Evolutionary conservation across 176 grass and related monocot species (phyloP).

Genomic region (Hyparrhenia diplandra): DNA sequence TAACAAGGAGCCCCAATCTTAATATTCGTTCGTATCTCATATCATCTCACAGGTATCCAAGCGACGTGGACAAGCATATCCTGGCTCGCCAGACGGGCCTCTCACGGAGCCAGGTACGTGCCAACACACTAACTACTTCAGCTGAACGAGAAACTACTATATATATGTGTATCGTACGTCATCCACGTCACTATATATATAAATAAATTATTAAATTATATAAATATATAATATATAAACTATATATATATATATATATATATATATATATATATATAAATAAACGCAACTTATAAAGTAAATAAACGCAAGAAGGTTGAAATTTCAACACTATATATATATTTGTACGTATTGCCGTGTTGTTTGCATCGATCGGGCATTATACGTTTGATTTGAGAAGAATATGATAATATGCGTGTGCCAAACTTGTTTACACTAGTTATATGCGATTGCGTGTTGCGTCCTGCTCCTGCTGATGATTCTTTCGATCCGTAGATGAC

Average conservation of each 20-base stretch:
- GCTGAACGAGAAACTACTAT: background rate
- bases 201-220: too few species aligned
- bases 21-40: constrained; percentile 1
- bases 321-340: background rate
- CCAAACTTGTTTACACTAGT: background rate
- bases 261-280: too few species aligned
- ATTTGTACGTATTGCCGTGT: background rate
- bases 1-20: background rate
- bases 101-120: constrained; percentile 79
- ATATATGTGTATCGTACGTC: background rate
- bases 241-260: too few species aligned
- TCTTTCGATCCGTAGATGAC: constrained; percentile 16
- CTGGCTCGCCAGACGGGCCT: constrained; percentile 89
- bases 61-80: constrained; percentile 95
- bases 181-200: background rate
- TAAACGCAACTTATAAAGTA: background rate
- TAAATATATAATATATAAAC: too few species aligned
- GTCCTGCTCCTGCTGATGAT: background rate
- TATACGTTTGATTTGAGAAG: background rate
- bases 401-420: background rate
- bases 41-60: constrained; percentile 68
- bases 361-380: constrained; percentile 12
- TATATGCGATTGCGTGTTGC: background rate
- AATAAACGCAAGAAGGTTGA: background rate
- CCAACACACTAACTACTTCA: background rate